Percentiles rank a stretch among this genome's conserved stretches.
Evolutionary conservation across 805 yeast species (phyloP).

Genomic region (Yamadazyma laniorum): DNA sequence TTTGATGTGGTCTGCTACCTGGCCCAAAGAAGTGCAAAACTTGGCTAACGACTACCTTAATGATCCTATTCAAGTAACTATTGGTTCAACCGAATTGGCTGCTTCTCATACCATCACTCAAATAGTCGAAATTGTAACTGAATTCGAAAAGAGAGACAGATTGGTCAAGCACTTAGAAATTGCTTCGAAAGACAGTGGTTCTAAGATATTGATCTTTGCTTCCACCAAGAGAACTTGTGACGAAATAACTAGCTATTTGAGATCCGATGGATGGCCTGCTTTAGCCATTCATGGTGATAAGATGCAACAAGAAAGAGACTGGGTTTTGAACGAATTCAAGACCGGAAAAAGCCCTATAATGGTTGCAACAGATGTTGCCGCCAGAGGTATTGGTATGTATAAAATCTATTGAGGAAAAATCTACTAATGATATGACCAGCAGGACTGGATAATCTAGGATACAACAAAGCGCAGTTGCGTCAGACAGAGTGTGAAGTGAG

Average conservation of each 20-base stretch:
- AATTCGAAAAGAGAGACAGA: slow-evolving; percentile 92
- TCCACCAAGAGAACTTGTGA: slow-evolving; percentile 99
- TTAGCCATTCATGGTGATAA: slow-evolving; percentile 98
- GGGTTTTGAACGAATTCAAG: slow-evolving; percentile 94
- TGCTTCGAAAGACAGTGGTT: slow-evolving; percentile 66
- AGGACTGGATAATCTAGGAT: slow-evolving; percentile 11
- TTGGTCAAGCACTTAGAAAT: slow-evolving; percentile 77
- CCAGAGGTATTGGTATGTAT: slow-evolving; percentile 98
- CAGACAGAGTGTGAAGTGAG: background rate
- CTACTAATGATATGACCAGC: slow-evolving; percentile 5
- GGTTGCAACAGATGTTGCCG: slow-evolving; percentile 99
- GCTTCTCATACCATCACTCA: slow-evolving; percentile 97
- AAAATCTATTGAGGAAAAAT: slow-evolving; percentile 3
- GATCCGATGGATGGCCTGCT: slow-evolving; percentile 99
- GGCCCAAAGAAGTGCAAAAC: slow-evolving; percentile 98
- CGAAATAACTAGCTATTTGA: slow-evolving; percentile 84
- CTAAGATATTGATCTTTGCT: slow-evolving; percentile 85
- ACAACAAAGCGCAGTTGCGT: slow-evolving; percentile 4
- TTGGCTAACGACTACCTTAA: slow-evolving; percentile 87
- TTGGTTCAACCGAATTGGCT: slow-evolving; percentile 93
- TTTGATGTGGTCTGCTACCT: slow-evolving; percentile 99
- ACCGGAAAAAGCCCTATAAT: slow-evolving; percentile 90
- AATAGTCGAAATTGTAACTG: slow-evolving; percentile 85
- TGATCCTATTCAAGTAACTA: slow-evolving; percentile 93
- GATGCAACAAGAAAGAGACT: slow-evolving; percentile 96